Conservation (phyloP, 2,329 filamentous ascomycete species). For the Helicocarpus griseus region DNA sequence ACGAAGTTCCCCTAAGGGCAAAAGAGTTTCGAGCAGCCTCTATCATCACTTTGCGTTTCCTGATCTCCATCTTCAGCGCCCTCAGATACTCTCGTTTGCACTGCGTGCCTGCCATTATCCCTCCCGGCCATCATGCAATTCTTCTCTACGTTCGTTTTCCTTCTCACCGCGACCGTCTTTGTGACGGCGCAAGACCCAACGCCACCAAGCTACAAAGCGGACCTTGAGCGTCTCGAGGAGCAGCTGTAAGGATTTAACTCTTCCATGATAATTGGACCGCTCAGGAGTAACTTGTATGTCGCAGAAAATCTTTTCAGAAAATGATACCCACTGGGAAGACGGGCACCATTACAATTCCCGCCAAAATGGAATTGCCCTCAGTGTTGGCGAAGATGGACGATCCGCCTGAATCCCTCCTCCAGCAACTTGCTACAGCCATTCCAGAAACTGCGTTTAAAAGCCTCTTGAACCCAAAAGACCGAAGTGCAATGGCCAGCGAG, state of each 20-base stretch:
- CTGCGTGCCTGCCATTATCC: neutral
- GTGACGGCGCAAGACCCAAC: neutral
- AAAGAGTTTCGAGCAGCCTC: neutral
- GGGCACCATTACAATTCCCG: neutral
- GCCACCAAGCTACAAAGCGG: neutral
- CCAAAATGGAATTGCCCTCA: neutral
- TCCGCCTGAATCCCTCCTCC: constrained; percentile 22
- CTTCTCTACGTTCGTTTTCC: neutral
- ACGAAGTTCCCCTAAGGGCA: neutral
- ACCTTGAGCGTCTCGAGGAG: neutral
- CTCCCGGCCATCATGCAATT: neutral
- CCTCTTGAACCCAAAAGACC: constrained; percentile 20
- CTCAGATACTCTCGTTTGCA: neutral
- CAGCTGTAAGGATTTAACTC: neutral
- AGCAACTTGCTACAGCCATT: constrained; percentile 22
- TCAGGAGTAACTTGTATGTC: neutral
- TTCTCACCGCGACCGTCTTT: neutral
- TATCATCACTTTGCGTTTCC: neutral
- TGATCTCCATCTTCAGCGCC: neutral
- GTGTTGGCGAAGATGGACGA: constrained; percentile 7
- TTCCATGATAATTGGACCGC: neutral
- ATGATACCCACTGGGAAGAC: neutral
- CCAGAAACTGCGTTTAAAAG: constrained; percentile 23
- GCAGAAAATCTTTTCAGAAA: neutral
- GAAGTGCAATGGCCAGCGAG: constrained; percentile 22